Evolutionary conservation across 768 basidiomycete species (phyloP), one percentile per base, ranked within the genome.

Genomic region (Russula ochroleuca): DNA sequence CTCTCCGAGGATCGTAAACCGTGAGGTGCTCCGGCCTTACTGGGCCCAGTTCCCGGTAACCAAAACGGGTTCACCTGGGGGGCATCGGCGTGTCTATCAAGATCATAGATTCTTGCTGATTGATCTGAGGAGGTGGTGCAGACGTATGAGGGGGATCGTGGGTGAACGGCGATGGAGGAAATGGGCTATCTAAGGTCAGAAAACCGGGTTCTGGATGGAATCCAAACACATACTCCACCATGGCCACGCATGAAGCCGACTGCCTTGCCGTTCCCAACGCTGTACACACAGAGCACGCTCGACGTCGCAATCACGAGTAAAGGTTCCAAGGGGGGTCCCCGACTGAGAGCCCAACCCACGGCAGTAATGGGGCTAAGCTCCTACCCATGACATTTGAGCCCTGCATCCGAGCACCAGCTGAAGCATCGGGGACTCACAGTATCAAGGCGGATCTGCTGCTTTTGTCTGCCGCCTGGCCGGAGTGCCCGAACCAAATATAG

Each of bases 111-210:
- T 33, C 90, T 78, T 6, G 84, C 79, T 0, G 88, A 82, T 68
- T 82, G 83, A 71, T 92, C 90, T 48, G 85, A 77, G 0, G 90
- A 90, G 15, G 88, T 89, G 2, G 86, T 88, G 68, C 85, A 85
- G 65, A 89, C 79, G 4, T 86, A 71, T 65, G 87, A 77, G 13
- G 85, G 83, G 48, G 75, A 76, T 0, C 68, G 75, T 6, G 85
- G 87, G 71, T 90, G 86, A 8, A 86, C 83, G 0, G 77, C 80
- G 7, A 92, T 81, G 10, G 85, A 85, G 0, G 86, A 90, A 62
- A 92, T 90, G 31, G 77, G 74, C 81, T 84, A 52, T 9, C 21
- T 11, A 17, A 47, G 45, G 48, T 69, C 38, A 67, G 56, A 4
- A 57, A 38, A 23, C 40, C 40, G 43, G 61, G 57, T 15, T 28